phyloP scores from a whole-genome alignment of 225 moss, liverwort and hornwort genomes.

The Bryum argenteum region DNA sequence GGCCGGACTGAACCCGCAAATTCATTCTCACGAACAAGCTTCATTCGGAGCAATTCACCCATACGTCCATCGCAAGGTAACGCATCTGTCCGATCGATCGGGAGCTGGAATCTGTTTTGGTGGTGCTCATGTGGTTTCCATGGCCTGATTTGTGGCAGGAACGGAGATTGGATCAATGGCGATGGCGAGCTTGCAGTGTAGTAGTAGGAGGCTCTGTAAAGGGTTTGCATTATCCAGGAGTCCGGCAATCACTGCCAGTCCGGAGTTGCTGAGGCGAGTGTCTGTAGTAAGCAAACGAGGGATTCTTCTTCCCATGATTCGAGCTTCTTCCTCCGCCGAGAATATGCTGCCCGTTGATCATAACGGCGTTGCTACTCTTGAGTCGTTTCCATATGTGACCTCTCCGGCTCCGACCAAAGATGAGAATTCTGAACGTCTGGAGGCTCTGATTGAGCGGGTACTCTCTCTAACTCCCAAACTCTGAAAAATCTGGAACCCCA shows the following conservation, averaged over 20 bases:
- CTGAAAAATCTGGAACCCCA: too few relatives aligned
- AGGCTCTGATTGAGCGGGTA: slow-evolving; percentile 67
- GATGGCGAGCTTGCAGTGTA: slow-evolving; percentile 29
- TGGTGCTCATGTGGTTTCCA: neutral
- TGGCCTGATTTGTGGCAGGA: too few relatives aligned
- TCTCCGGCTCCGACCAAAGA: neutral
- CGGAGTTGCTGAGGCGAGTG: neutral
- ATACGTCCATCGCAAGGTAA: too few relatives aligned
- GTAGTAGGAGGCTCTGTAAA: neutral
- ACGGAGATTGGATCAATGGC: slow-evolving; percentile 18
- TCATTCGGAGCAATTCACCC: too few relatives aligned
- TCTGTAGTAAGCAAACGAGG: neutral
- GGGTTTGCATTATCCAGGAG: neutral
- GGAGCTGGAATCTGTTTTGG: neutral
- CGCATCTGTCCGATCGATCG: too few relatives aligned
- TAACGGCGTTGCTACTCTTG: slow-evolving; percentile 52
- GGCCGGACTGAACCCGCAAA: too few relatives aligned
- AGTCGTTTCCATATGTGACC: slow-evolving; percentile 32
- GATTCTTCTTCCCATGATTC: slow-evolving; percentile 33
- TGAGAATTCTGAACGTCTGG: slow-evolving; percentile 40
- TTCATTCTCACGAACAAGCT: too few relatives aligned
- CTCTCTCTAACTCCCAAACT: neutral
- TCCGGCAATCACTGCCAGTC: neutral
- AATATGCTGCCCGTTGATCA: slow-evolving; percentile 40
- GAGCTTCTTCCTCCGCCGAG: slow-evolving; percentile 42